Conservation (phyloP, 2,329 filamentous ascomycete genomes). For the Paraphoma sp. region DNA sequence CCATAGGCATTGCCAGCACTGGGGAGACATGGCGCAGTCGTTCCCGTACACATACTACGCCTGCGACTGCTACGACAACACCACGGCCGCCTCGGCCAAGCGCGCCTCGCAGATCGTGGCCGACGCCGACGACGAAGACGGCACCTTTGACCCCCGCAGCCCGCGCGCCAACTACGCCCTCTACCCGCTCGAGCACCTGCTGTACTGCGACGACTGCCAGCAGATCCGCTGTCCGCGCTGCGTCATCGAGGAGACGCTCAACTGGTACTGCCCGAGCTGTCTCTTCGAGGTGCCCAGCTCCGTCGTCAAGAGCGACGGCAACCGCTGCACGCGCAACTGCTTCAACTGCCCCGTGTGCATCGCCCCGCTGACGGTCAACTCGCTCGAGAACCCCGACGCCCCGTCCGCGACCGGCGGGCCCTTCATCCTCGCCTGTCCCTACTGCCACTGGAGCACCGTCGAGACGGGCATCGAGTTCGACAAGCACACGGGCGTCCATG, state of each 20-base stretch:
- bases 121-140: constrained; percentile 71
- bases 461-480: constrained; percentile 92
- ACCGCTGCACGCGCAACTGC: constrained; percentile 93
- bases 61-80: constrained; percentile 65
- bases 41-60: constrained; percentile 71
- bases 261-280: constrained; percentile 94
- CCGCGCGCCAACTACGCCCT: constrained; percentile 88
- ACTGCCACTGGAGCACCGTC: constrained; percentile 90
- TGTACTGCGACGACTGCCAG: constrained; percentile 98
- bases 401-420: constrained; percentile 56
- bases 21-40: constrained; percentile 56
- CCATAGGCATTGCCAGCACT: too few relatives aligned
- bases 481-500: constrained; percentile 83
- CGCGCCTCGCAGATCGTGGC: constrained; percentile 43
- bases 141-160: constrained; percentile 84
- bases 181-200: constrained; percentile 88
- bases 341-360: constrained; percentile 94
- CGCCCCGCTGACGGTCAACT: constrained; percentile 77
- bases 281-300: constrained; percentile 95
- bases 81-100: constrained; percentile 39
- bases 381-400: constrained; percentile 62
- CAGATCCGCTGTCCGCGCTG: constrained; percentile 94
- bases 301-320: constrained; percentile 89
- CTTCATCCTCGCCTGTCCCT: constrained; percentile 83
- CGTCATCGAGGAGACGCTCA: constrained; percentile 90